A percentile compares a stretch with the other conserved stretches of the same genome.
phyloP scores from a whole-genome alignment of 1,139 yeast species.

The Protomyces inouyei region DNA sequence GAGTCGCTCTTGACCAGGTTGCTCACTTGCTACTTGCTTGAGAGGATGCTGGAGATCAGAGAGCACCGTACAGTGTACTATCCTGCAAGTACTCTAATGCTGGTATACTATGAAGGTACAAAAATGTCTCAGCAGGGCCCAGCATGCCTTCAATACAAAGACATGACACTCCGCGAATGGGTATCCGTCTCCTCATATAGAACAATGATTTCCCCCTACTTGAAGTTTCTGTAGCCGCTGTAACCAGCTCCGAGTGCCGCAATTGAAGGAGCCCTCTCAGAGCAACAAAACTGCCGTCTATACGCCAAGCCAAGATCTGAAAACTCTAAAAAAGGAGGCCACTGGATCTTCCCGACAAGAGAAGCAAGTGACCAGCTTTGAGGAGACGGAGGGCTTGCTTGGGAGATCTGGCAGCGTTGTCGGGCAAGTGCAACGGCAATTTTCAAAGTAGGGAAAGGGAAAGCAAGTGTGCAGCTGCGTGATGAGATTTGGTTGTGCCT shows the following conservation, averaged over 20 bases:
- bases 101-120: not conserved
- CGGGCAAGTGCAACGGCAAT: not conserved
- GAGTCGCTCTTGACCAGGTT: no score
- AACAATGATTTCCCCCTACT: not conserved
- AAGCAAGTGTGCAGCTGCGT: not conserved
- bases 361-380: not conserved
- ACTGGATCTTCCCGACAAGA: not conserved
- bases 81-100: no score
- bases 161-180: not conserved
- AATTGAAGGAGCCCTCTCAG: not conserved
- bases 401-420: not conserved
- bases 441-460: not conserved
- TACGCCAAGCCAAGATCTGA: not conserved
- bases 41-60: no score
- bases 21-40: no score
- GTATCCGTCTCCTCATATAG: not conserved
- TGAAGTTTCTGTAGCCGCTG: not conserved
- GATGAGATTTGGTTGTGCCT: no score
- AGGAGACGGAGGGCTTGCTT: not conserved
- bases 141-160: not conserved
- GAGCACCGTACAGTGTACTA: no score
- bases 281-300: constrained; percentile 1
- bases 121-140: not conserved
- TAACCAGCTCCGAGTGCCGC: constrained; percentile 4
- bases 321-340: not conserved